phyloP scores from a whole-genome alignment of 306 rosid species.

The Boehmeria nivea region DNA sequence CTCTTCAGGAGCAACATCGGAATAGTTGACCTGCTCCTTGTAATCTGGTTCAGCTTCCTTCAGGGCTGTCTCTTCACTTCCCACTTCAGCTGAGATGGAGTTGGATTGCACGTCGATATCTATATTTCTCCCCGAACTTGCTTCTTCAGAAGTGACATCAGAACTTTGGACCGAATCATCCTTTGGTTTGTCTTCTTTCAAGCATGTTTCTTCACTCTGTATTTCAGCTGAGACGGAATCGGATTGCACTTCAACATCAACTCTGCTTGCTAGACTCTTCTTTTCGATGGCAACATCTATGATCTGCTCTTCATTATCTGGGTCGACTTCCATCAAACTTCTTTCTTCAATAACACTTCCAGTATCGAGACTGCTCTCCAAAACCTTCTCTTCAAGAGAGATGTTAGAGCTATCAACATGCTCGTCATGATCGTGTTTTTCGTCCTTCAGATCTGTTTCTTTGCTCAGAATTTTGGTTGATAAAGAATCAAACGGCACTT shows the following conservation, averaged over 20 bases:
- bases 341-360: not conserved
- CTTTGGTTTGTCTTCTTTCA: not conserved
- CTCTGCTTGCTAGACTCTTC: conserved; percentile 1
- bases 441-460: conserved; percentile 18
- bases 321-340: not conserved
- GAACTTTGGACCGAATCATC: too few species aligned
- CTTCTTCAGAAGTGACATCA: too few species aligned
- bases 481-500: not conserved
- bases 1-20: conserved; percentile 7
- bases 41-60: conserved; percentile 13
- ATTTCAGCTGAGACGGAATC: conserved; percentile 2
- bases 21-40: too few species aligned
- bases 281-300: conserved; percentile 8
- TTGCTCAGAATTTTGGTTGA: not conserved
- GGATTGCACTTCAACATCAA: not conserved
- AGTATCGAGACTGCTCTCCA: not conserved
- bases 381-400: not conserved
- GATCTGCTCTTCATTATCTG: conserved; percentile 8
- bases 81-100: too few species aligned
- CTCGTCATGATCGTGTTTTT: not conserved
- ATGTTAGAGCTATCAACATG: too few species aligned
- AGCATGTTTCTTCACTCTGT: not conserved
- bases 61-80: too few species aligned
- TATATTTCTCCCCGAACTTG: too few species aligned
- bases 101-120: too few species aligned